Evolutionary conservation across 2,329 filamentous ascomycete genomes (phyloP), one percentile per base, ranked within the genome.

Genomic region (Phyllosticta citriasiana): DNA sequence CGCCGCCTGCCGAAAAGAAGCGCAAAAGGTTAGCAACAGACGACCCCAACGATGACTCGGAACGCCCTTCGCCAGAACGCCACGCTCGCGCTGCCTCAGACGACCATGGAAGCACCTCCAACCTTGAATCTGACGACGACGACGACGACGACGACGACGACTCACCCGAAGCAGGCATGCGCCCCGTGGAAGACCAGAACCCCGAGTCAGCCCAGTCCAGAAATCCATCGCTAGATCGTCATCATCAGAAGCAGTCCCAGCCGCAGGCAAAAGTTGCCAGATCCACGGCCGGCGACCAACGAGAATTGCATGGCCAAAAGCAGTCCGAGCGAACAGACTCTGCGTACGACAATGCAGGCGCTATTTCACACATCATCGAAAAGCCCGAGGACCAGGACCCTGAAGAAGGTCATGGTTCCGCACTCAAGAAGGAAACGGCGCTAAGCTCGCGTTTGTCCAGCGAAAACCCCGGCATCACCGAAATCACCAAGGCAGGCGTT

Each of bases 401-500:
- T 30, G 27, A 30, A 22, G 51, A 53, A 25, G n/a, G 51, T n/a
- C 51, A 53, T 53, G 19, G 19, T 53, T 22, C 19, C 51, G 19
- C 51, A 10, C 51, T 10, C 27, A 30, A 30, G 14, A 40, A 40
- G 33, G 33, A 40, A 14, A 3, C 33, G 33, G 33, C 33, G 33
- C 33, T 10, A 40, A 40, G 33, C 8, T 59, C 64, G 16, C 65
- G 66, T 53, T 57, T 64, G 5, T 59, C 59, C 50, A 56, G 59
- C 26, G 62, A 53, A 8, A 59, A 61, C 47, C 62, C 64, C 54
- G 64, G 40, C 55, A 64, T 54, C 59, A 63, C 54, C 62, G 82
- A 78, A 73, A 67, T 71, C 67, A 66, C 77, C 69, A 65, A 69
- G 71, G 68, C 72, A 67, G 72, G 72, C 55, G 77, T 74, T 53